Evolutionary conservation across 2,329 filamentous ascomycete genomes (phyloP).

Genomic region (Metarhizium humberi): DNA sequence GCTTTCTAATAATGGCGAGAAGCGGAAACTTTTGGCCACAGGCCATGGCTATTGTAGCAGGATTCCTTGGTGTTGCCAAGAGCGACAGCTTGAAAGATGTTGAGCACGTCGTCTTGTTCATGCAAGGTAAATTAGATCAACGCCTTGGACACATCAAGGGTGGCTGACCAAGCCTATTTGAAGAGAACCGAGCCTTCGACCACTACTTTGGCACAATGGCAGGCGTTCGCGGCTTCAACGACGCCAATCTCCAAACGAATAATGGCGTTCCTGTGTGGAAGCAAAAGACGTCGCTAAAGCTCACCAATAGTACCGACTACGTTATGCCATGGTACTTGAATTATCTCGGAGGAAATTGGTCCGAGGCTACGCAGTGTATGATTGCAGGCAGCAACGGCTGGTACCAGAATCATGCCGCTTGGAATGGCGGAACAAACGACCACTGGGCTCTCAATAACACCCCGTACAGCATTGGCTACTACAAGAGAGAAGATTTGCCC

Average conservation of each 20-base stretch:
- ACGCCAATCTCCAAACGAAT: slow-evolving; percentile 22
- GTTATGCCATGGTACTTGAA: slow-evolving; percentile 42
- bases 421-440: slow-evolving; percentile 39
- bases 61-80: too few relatives aligned
- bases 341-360: slow-evolving; percentile 35
- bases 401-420: slow-evolving; percentile 37
- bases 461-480: slow-evolving; percentile 33
- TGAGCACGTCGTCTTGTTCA: slow-evolving; percentile 48
- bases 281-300: slow-evolving; percentile 20
- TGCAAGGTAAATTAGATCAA: slow-evolving; percentile 21
- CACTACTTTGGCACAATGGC: slow-evolving; percentile 46
- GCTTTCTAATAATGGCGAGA: too few relatives aligned
- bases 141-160: too few relatives aligned
- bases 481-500: slow-evolving; percentile 38
- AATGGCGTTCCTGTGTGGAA: slow-evolving; percentile 36
- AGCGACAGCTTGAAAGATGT: slow-evolving; percentile 27
- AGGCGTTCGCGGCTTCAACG: slow-evolving; percentile 43
- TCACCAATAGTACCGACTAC: slow-evolving; percentile 29
- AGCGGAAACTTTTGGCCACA: too few relatives aligned
- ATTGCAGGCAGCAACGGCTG: slow-evolving; percentile 41
- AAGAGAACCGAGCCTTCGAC: slow-evolving; percentile 28
- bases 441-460: slow-evolving; percentile 30
- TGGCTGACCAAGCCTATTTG: too few relatives aligned
- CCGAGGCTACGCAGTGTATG: slow-evolving; percentile 41
- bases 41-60: too few relatives aligned